phyloP scores from a whole-genome alignment of 768 basidiomycete genomes.

The Suillus tomentosus region DNA sequence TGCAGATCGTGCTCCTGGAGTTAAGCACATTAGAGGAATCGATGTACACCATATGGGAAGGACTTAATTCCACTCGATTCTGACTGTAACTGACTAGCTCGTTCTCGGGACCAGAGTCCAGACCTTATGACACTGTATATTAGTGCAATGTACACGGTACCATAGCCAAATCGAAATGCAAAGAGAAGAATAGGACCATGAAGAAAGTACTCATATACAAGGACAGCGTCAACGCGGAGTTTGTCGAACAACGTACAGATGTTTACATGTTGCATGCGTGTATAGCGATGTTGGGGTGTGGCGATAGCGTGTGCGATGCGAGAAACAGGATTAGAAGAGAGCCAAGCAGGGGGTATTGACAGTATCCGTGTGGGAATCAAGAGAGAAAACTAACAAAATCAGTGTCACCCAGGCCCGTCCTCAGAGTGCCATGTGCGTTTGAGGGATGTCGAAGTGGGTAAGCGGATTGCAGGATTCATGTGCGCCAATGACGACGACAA shows the following conservation, averaged over 20 bases:
- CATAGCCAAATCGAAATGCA: not conserved
- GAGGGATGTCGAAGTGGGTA: constrained; percentile 20
- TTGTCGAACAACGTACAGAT: not conserved
- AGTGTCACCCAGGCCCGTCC: constrained; percentile 13
- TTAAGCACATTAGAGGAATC: not conserved
- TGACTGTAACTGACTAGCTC: not conserved
- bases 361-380: constrained; percentile 6
- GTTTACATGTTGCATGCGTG: constrained; percentile 5
- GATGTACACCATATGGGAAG: not conserved
- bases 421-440: constrained; percentile 32
- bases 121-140: constrained; percentile 7
- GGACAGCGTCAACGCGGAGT: no score
- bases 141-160: constrained; percentile 5
- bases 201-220: not conserved
- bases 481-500: constrained; percentile 33
- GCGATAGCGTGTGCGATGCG: constrained; percentile 2
- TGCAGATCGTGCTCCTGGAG: constrained; percentile 31
- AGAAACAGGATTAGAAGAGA: not conserved
- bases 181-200: not conserved
- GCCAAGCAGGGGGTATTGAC: not conserved
- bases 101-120: not conserved
- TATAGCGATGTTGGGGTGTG: not conserved
- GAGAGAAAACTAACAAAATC: not conserved
- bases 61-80: not conserved
- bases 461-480: constrained; percentile 16